Evolutionary conservation across 495 filamentous ascomycete species (phyloP), one percentile per base, ranked within the genome.

Genomic region (Hypoxylon perforatum): DNA sequence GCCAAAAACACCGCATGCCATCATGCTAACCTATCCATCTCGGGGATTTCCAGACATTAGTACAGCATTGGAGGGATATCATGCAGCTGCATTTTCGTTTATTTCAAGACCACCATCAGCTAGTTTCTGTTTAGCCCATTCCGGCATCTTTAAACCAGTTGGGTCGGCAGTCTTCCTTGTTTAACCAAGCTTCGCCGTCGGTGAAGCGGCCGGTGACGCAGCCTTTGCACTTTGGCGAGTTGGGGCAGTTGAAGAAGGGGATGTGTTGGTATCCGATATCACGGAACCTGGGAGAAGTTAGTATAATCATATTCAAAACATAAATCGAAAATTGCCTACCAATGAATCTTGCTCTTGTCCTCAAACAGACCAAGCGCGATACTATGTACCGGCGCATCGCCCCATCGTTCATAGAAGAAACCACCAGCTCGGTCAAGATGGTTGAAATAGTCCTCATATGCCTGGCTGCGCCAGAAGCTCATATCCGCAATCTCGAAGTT

Each of bases 391-490:
- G 96, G 96, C 12, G 96, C 96, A 82, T 99, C 96, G 15, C 96
- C 96, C 96, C 96, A 99, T 55, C 96, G 82, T 81, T 99, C 96
- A 71, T 99, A 99, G 77, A 96, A 99, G 86, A 99, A 99, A 35
- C 95, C 95, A 30, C 96, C 96, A 0, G 93, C 90, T 18, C 91
- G 87, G 78, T 99, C 96, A 30, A 99, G 81, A 74, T 97, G 92
- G 75, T 97, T 89, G 79, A 99, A 99, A 75, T 97, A 99, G 52
- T 93, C 92, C 75, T 94, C 90, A 75, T 99, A 99, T 50, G 86
- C 84, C 75, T 93, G 87, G 69, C 93, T 90, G 10, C 96, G 84
- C 92, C 94, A 99, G 81, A 99, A 97, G 62, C 85, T 86, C 87
- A 99, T 87, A 74, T 97, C 93, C 33, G 88, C 96, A 69, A 99